phyloP scores from a whole-genome alignment of 148 eudicot species.

The Arctostaphylos glauca region DNA sequence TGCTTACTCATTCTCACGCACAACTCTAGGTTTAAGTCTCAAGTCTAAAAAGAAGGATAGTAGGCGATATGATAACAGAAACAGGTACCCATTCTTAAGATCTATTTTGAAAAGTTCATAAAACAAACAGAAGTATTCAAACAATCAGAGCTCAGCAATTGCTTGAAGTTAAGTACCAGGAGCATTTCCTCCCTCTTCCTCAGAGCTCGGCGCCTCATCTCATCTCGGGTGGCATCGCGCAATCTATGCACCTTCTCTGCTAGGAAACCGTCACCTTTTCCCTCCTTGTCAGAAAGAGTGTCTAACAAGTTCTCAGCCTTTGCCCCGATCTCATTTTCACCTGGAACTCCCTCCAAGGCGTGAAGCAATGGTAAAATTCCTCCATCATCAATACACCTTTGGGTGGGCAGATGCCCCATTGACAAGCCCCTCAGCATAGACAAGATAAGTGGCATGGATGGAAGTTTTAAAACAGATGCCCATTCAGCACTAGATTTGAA shows the following conservation, averaged over 20 bases:
- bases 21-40: not conserved
- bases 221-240: constrained; percentile 89
- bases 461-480: constrained; percentile 65
- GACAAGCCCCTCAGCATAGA: constrained; percentile 99
- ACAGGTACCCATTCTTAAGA: not conserved
- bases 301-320: constrained; percentile 97
- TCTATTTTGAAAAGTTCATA: not conserved
- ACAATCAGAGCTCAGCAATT: not conserved
- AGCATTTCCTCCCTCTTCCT: constrained; percentile 79
- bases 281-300: constrained; percentile 87
- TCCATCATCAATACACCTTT: constrained; percentile 70
- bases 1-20: not conserved
- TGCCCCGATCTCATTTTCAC: constrained; percentile 96
- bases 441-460: constrained; percentile 86
- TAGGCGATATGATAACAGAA: not conserved
- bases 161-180: constrained; percentile 46
- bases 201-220: constrained; percentile 94
- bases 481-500: constrained; percentile 70
- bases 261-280: constrained; percentile 81
- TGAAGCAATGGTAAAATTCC: constrained; percentile 89
- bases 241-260: constrained; percentile 67
- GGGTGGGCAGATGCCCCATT: constrained; percentile 93
- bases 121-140: constrained; percentile 1
- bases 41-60: constrained; percentile 2
- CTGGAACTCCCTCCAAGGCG: constrained; percentile 91